Base-by-base conservation (phyloP, 2,329 filamentous ascomycete genomes). In the Aspergillus caelatus region DNA sequence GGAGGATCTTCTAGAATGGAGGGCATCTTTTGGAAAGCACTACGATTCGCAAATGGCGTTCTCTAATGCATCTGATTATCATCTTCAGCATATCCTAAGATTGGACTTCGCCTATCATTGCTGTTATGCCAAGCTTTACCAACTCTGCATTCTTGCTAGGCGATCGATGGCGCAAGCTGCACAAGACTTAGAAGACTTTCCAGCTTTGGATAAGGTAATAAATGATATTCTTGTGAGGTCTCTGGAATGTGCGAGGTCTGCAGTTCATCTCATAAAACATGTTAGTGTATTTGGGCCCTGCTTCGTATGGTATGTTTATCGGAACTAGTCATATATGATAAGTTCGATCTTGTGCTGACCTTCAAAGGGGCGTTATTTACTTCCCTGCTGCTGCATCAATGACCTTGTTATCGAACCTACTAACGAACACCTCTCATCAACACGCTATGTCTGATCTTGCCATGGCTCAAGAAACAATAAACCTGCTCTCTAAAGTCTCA, bases 121-220 rank as follows among this genome's bases (percentile, higher is more conserved):
- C 39, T 70, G 65, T 59, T 62, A 65, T 39, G 56, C 63, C 3
- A 69, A 68, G 36, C 63, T 70, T 21, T 65, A 63, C 28, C 67
- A 66, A 54, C 30, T 63, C 11, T 65, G 56, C 34, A 57, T 63
- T 12, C 52, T 30, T 16, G 16, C 46, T 8, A 30, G 54, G n/a
- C 54, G 34, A 52, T 28, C 39, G 3, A 32, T 48, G 11, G 26
- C 36, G 16, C 28, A 30, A 14, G 7, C 45, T 48, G 28, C 53
- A 26, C n/a, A 19, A 5, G n/a, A 9, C 9, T 32, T 45, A 12
- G 28, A 60, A 19, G 36, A 41, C 12, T 36, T 14, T 19, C 2
- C 34, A 36, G 50, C 28, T 14, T 28, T 57, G 8, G 58, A 58
- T 6, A n/a, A 21, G 3, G 28, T 36, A 4, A 36, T 61, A 19